These are phyloP conservation scores for Boletus rex-veris DNA, from an alignment of 768 basidiomycete species.

Conservation along the genomic window DNA sequence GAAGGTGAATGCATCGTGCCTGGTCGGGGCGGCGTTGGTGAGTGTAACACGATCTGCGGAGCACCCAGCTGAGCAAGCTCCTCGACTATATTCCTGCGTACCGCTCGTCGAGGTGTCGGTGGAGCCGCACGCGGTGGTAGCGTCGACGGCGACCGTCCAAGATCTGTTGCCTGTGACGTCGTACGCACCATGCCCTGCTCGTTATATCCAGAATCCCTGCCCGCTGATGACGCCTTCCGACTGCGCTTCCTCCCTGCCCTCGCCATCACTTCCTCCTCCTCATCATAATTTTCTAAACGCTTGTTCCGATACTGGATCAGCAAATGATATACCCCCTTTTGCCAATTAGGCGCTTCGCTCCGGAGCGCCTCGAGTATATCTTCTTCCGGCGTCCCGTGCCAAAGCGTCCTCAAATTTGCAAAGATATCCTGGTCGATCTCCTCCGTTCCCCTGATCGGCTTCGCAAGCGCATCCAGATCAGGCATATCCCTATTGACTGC, in stretches of 20 bases:
- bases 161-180: slow-evolving; percentile 24
- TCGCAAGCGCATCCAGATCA: slow-evolving; percentile 62
- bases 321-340: slow-evolving; percentile 93
- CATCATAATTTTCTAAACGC: slow-evolving; percentile 70
- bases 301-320: slow-evolving; percentile 80
- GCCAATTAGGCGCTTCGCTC: slow-evolving; percentile 76
- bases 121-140: slow-evolving; percentile 54
- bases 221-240: slow-evolving; percentile 32
- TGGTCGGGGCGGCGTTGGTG: slow-evolving; percentile 25
- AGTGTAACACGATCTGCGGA: slow-evolving; percentile 27
- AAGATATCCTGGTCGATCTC: slow-evolving; percentile 89
- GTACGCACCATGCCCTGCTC: slow-evolving; percentile 21
- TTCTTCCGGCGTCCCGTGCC: slow-evolving; percentile 75
- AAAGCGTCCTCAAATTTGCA: slow-evolving; percentile 86
- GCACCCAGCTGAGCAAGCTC: slow-evolving; percentile 11
- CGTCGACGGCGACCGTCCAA: slow-evolving; percentile 31
- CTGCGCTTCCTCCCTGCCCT: slow-evolving; percentile 33
- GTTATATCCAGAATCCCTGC: slow-evolving; percentile 18
- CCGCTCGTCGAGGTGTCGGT: slow-evolving; percentile 61
- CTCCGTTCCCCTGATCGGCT: slow-evolving; percentile 56
- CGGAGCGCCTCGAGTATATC: slow-evolving; percentile 68
- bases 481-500: slow-evolving; percentile 45
- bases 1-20: slow-evolving; percentile 19
- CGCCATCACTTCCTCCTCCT: slow-evolving; percentile 52
- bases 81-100: slow-evolving; percentile 27